A percentile compares a stretch with the other conserved stretches of the same genome.
phyloP scores from a whole-genome alignment of 1,139 yeast species.

The Hemisphaericaspora xylofermentans region DNA sequence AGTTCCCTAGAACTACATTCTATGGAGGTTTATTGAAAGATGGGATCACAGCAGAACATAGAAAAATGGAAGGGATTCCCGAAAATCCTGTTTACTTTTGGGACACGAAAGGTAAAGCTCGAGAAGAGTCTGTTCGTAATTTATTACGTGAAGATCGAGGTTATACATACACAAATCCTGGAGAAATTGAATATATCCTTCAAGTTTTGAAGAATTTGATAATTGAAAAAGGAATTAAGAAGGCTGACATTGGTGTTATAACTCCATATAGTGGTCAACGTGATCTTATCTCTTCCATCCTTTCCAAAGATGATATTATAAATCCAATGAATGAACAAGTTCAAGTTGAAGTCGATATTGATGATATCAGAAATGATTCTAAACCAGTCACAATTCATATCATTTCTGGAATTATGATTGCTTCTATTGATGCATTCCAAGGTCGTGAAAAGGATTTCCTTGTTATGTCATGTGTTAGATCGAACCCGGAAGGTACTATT shows the following conservation, averaged over 20 bases:
- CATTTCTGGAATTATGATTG: constrained; percentile 66
- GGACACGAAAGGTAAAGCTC: constrained; percentile 44
- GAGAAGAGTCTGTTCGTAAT: constrained; percentile 47
- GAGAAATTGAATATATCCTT: constrained; percentile 50
- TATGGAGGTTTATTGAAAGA: constrained; percentile 55
- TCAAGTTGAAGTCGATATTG: constrained; percentile 54
- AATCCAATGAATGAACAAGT: constrained; percentile 55
- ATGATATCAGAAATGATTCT: constrained; percentile 49
- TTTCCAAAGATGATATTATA: constrained; percentile 51
- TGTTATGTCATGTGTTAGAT: constrained; percentile 61
- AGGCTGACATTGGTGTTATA: constrained; percentile 59
- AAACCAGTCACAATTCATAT: constrained; percentile 58
- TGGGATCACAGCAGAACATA: constrained; percentile 55
- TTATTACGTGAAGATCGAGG: constrained; percentile 50
- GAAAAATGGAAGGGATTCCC: constrained; percentile 40
- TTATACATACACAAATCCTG: constrained; percentile 51
- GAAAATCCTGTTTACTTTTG: constrained; percentile 52
- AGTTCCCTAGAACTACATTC: constrained; percentile 59
- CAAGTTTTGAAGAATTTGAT: constrained; percentile 49
- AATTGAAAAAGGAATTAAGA: constrained; percentile 51
- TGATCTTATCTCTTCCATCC: constrained; percentile 52
- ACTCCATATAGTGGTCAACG: constrained; percentile 77
- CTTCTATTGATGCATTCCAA: constrained; percentile 68
- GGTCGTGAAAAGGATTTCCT: constrained; percentile 63
- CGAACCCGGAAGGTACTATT: constrained; percentile 48